These are phyloP conservation scores for Fusarium poae DNA, from an alignment of 2,329 filamentous ascomycete genomes.

Conservation along the genomic window DNA sequence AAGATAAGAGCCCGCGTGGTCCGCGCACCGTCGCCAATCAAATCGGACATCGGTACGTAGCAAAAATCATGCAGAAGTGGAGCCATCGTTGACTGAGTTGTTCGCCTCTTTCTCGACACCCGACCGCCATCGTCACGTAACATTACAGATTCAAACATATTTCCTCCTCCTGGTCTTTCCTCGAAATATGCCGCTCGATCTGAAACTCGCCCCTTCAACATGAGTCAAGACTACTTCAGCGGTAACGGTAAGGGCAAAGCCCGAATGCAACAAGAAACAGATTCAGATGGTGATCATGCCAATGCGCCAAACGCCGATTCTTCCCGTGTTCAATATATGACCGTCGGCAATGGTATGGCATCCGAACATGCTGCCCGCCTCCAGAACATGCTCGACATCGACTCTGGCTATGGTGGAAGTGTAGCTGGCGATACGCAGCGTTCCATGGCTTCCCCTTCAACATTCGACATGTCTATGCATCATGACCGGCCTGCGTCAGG, in stretches of 20 bases:
- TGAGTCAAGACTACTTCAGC: constrained; percentile 72
- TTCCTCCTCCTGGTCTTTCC: constrained; percentile 28
- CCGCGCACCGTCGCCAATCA: constrained; percentile 50
- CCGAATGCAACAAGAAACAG: constrained; percentile 53
- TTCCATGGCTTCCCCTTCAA: constrained; percentile 60
- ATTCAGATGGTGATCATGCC: constrained; percentile 37
- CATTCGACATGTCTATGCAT: constrained; percentile 61
- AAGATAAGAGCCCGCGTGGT: constrained; percentile 44
- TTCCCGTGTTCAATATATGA: constrained; percentile 79
- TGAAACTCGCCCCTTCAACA: constrained; percentile 53
- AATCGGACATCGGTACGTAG: constrained; percentile 43
- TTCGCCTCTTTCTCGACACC: constrained; percentile 40
- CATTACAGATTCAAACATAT: constrained; percentile 39
- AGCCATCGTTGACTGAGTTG: constrained; percentile 38
- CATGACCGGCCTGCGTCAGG: constrained; percentile 71
- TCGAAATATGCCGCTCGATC: constrained; percentile 54
- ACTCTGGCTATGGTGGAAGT: constrained; percentile 94
- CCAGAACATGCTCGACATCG: constrained; percentile 83
- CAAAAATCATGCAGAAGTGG: constrained; percentile 53
- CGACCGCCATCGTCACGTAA: constrained; percentile 40
- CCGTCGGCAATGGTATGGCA: constrained; percentile 83
- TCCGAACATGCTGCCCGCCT: constrained; percentile 85
- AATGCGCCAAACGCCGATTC: constrained; percentile 39
- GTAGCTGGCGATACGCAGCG: constrained; percentile 72
- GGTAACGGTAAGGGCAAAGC: constrained; percentile 69